Base-by-base conservation (phyloP, 169 alveolate species). In the Cryptosporidium tyzzeri region DNA sequence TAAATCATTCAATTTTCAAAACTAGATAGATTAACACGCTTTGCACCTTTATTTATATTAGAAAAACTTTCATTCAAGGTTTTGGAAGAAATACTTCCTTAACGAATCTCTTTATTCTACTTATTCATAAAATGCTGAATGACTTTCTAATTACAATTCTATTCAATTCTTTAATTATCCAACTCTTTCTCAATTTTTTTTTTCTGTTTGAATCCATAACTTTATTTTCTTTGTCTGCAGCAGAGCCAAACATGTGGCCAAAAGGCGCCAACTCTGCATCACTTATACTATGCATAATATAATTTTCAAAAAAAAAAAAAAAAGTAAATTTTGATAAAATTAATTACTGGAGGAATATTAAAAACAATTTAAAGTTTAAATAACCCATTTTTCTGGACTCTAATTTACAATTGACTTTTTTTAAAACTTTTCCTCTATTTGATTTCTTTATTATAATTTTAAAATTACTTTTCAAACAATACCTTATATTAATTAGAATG, bases 241-340 rank as follows among this genome's bases (percentile, higher is more conserved):
- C 68, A 48, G 44, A 35, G n/a, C 58, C 45, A 69, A 50, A 50
- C 84, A 70, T 70, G 84, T 70, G 84, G 84, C 44, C 84, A 48
- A 70, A 70, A 41, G 84, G 84, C 84, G 84, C 67, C 67, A 55
- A 55, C 14, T 2, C 67, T 26, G 67, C 67, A 55, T 55, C 67
- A 23, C 35, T 55, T 55, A 26, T 21, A 26, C 37, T 55, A 16
- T 55, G 67, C 67, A 55, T 55, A 55, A 55, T 9, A 21, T n/a
- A 48, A 14, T 3, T 14, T 12, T 10, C 12, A 9, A 45, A 16
- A 48, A 48, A 3, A 48, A n/a, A 14, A 48, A 16, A 48, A 48
- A 14, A 14, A 14, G 21, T 2, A 16, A 14, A 48, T 14, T 48
- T 5, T 5, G 23, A 21, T 2, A 21, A 48, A 48, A 48, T 12